Evolutionary conservation across 345 rosid species (phyloP), one percentile per base, ranked within the genome.

Genomic region (Salix viminalis): DNA sequence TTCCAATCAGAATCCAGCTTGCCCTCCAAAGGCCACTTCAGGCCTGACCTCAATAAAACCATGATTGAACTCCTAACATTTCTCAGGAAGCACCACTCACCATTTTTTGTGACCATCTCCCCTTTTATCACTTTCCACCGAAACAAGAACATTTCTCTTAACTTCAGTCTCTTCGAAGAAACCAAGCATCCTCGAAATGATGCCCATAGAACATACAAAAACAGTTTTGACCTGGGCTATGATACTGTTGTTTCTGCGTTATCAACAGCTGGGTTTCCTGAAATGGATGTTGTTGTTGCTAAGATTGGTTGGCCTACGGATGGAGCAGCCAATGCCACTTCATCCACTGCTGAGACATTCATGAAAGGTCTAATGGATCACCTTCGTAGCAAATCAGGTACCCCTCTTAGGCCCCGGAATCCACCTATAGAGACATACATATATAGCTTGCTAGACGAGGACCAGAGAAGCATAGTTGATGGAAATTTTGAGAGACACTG

Each of bases 301-400:
- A 86, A 85, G 85, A 91, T 94, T 79, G 98, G 98, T 56, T 92
- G 98, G 97, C 98, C 98, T 24, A 94, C 97, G 4, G 98, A 94
- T 82, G 98, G 94, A 83, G 87, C 91, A 70, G 84, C 84, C 72
- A 89, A 92, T 83, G 97, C 97, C 52, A 86, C 91, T 46, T 70
- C 92, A 54, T 70, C 83, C 18, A 48, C 82, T 5, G 94, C 98
- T 13, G 87, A 85, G 78, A 76, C 74, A 14, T 94, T 91, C 81
- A 83, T 89, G 86, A 87, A 87, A 79, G 95, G 89, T 58, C 83
- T 94, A 70, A 81, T 85, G 77, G 83, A 80, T 68, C 97, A 88
- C 82, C 83, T 94, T 75, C 88, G 56, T 67, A 87, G 88, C 86
- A 92, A 85, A 78, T 80, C 83, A 0, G 97, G 92, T 19, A 86